Conservation (phyloP, 1,284 basidiomycete species). For the Ustilago shanxiensis region DNA sequence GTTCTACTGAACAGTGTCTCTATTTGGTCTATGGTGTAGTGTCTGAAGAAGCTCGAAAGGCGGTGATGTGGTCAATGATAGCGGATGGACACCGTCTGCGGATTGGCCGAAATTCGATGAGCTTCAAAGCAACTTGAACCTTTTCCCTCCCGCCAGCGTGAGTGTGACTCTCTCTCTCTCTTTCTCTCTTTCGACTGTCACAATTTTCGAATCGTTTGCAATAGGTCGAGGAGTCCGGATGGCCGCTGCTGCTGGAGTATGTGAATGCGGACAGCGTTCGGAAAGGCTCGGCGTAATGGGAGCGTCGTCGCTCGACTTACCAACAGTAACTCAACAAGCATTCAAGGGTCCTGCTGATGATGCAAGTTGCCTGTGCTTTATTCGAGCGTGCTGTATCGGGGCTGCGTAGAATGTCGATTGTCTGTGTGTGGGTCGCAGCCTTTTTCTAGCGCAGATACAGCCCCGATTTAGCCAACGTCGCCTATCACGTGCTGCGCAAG, state of each 20-base stretch:
- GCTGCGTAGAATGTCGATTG: no score
- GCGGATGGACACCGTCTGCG: background rate
- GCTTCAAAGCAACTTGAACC: background rate
- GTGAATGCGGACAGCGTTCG: background rate
- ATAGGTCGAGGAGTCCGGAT: background rate
- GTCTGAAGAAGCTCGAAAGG: background rate
- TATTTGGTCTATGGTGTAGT: background rate
- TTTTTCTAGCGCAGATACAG: background rate
- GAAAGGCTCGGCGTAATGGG: no score
- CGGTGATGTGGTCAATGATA: background rate
- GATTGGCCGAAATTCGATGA: constrained; percentile 1
- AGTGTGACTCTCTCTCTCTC: background rate
- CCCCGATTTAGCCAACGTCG: background rate
- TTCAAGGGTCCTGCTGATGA: background rate
- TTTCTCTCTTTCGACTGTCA: no score
- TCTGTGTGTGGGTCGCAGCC: no score
- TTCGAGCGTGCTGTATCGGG: no score
- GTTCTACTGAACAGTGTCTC: no score
- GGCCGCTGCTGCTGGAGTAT: background rate
- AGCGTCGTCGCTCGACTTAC: no score
- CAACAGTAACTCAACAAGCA: no score
- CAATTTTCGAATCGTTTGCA: background rate
- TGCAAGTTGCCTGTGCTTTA: constrained; percentile 1
- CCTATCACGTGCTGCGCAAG: constrained; percentile 30
- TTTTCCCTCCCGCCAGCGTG: background rate